phyloP scores from a whole-genome alignment of 768 basidiomycete species.

The Suillus subalutaceus region DNA sequence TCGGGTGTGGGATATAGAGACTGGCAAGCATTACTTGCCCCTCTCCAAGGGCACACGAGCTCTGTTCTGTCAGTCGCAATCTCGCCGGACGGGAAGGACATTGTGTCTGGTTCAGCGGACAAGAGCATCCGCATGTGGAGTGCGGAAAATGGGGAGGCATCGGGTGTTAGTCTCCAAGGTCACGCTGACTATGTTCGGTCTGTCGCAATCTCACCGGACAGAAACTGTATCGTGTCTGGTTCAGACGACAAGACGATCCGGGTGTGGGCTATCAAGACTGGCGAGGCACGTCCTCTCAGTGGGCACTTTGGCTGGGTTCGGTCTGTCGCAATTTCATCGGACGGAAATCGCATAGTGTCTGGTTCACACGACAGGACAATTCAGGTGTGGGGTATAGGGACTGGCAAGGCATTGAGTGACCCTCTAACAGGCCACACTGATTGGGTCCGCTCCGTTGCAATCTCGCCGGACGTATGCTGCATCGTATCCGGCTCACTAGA shows the following conservation, averaged over 20 bases:
- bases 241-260: neutral
- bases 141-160: neutral
- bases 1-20: constrained; percentile 4
- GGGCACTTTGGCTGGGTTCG: neutral
- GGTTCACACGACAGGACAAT: neutral
- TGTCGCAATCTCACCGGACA: neutral
- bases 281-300: neutral
- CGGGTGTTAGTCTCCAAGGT: neutral
- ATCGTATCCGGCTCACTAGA: neutral
- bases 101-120: neutral
- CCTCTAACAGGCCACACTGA: neutral
- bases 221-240: neutral
- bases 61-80: neutral
- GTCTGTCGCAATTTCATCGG: neutral
- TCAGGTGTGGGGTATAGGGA: neutral
- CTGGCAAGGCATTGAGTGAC: neutral
- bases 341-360: neutral
- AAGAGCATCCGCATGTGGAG: neutral
- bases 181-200: neutral
- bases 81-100: neutral
- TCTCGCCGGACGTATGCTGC: neutral
- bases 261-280: neutral
- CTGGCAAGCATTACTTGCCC: neutral
- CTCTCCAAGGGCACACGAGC: neutral
- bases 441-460: neutral